Conservation (phyloP, 2,329 filamentous ascomycete species). For the Phaeosphaeria sp. region DNA sequence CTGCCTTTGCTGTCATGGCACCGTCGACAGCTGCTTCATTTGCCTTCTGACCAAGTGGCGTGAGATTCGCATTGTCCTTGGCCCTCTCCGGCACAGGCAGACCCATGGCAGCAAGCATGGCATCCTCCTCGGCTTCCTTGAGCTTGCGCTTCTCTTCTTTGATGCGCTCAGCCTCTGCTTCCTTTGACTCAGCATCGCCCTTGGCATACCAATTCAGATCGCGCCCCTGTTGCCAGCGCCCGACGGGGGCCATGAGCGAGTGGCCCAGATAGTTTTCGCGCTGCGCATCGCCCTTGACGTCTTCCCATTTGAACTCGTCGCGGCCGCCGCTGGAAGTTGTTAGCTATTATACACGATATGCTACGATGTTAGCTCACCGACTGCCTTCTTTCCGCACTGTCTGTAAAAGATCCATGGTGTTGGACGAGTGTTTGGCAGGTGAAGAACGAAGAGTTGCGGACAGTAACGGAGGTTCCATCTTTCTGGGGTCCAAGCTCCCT, state of each 20-base stretch:
- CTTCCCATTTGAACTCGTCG: constrained; percentile 95
- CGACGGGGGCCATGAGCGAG: constrained; percentile 88
- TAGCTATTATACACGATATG: neutral
- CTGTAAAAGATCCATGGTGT: constrained; percentile 86
- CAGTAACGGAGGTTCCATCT: constrained; percentile 25
- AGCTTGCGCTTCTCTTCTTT: constrained; percentile 77
- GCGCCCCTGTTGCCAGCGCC: constrained; percentile 85
- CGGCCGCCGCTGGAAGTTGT: constrained; percentile 70
- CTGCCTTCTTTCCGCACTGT: constrained; percentile 88
- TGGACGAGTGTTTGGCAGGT: constrained; percentile 12
- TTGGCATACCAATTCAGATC: constrained; percentile 72
- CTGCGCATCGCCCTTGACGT: constrained; percentile 84
- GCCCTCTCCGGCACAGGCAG: constrained; percentile 71
- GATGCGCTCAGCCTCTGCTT: constrained; percentile 63
- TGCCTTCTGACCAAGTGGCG: constrained; percentile 61
- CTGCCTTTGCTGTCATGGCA: constrained; percentile 58
- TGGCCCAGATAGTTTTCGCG: constrained; percentile 93
- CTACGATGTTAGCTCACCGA: constrained; percentile 57
- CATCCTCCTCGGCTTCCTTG: constrained; percentile 93
- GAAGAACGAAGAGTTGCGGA: constrained; percentile 23
- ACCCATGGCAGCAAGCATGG: constrained; percentile 81
- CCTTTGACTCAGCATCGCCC: constrained; percentile 61
- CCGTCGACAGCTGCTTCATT: constrained; percentile 64
- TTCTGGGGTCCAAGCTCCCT: constrained; percentile 17
- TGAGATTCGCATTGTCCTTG: constrained; percentile 68